A percentile compares a stretch with the other conserved stretches of the same genome.
Conservation (phyloP, 2,329 filamentous ascomycete species). For the Calonectria hawksworthii region DNA sequence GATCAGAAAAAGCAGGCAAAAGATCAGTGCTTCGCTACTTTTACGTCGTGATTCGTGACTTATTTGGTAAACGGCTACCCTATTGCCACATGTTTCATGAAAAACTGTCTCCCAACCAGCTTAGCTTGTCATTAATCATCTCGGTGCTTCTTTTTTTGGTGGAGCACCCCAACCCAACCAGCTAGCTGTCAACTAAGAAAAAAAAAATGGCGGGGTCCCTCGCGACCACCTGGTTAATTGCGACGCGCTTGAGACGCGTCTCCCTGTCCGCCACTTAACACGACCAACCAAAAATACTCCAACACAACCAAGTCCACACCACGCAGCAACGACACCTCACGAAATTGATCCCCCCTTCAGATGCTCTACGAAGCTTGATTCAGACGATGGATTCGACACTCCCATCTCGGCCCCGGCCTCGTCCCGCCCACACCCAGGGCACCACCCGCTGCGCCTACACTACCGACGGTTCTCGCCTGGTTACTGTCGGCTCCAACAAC, state of each 20-base stretch:
- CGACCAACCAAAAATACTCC: conserved; percentile 14
- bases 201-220: conserved; percentile 47
- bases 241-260: conserved; percentile 59
- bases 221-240: conserved; percentile 50
- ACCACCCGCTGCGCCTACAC: conserved; percentile 91
- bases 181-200: conserved; percentile 8
- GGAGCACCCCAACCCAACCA: conserved; percentile 30
- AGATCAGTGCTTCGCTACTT: neutral
- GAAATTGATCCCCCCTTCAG: neutral
- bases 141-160: conserved; percentile 34
- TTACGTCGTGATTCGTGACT: conserved; percentile 9
- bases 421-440: conserved; percentile 86
- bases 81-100: neutral
- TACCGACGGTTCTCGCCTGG: conserved; percentile 85
- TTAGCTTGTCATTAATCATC: conserved; percentile 16
- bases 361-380: conserved; percentile 26
- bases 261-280: conserved; percentile 32
- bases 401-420: conserved; percentile 66
- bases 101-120: conserved; percentile 18
- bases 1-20: neutral
- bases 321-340: neutral
- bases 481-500: conserved; percentile 95
- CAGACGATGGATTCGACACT: conserved; percentile 51
- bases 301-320: neutral
- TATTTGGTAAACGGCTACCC: neutral